These are phyloP conservation scores for Boletus reticulatus DNA, from an alignment of 768 basidiomycete species.

Conservation along the genomic window DNA sequence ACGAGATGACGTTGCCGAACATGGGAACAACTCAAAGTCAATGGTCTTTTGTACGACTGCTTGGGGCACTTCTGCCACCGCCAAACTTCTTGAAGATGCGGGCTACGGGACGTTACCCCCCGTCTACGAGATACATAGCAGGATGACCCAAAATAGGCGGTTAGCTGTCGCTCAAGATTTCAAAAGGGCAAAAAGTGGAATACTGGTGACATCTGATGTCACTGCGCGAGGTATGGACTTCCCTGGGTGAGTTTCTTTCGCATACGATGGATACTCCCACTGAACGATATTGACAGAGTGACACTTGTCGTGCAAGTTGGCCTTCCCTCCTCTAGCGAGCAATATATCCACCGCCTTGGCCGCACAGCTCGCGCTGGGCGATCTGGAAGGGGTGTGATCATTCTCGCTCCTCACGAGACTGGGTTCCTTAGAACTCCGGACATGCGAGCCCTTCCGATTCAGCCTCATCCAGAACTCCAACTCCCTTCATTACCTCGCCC, in stretches of 20 bases:
- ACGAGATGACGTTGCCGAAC: conserved; percentile 31
- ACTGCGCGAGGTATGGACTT: conserved; percentile 69
- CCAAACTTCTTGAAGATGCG: conserved; percentile 34
- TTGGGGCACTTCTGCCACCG: conserved; percentile 47
- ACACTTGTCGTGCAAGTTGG: conserved; percentile 61
- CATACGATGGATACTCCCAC: background rate
- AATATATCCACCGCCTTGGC: conserved; percentile 79
- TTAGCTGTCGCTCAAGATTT: conserved; percentile 50
- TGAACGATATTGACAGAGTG: conserved; percentile 37
- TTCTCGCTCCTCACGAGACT: conserved; percentile 51
- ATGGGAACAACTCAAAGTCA: conserved; percentile 35
- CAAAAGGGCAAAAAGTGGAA: conserved; percentile 39
- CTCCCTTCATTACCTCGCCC: conserved; percentile 22
- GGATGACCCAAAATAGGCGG: conserved; percentile 50
- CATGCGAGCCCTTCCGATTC: conserved; percentile 43
- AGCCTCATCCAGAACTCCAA: conserved; percentile 24
- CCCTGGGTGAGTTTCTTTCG: conserved; percentile 41
- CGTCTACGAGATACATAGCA: conserved; percentile 56
- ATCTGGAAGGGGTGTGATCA: conserved; percentile 54
- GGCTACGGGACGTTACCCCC: conserved; percentile 31
- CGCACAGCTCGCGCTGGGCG: conserved; percentile 75
- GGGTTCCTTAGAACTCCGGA: conserved; percentile 44
- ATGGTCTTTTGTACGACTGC: conserved; percentile 74
- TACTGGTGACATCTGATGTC: conserved; percentile 55
- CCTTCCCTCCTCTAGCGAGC: conserved; percentile 66